A percentile compares a stretch with the other conserved stretches of the same genome.
These are phyloP conservation scores for Epichloe hybrida DNA, from an alignment of 2,329 filamentous ascomycete species.

Conservation along the genomic window DNA sequence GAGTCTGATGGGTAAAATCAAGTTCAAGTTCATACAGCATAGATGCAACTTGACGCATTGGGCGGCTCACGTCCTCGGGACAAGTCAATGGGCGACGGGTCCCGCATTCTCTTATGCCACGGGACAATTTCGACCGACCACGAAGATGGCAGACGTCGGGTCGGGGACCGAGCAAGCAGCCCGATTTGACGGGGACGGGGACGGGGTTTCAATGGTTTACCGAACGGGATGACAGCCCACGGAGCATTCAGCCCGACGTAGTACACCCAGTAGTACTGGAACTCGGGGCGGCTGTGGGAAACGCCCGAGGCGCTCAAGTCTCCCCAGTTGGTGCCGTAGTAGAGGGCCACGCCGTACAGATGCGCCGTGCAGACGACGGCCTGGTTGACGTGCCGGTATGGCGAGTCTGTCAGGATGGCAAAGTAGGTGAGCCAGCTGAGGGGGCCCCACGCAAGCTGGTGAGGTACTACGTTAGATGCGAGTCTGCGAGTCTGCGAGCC, in stretches of 20 bases:
- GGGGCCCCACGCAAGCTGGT: slow-evolving; percentile 42
- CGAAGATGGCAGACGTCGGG: too few species aligned
- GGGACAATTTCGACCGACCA: too few species aligned
- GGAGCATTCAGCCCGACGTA: slow-evolving; percentile 47
- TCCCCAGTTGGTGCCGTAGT: slow-evolving; percentile 43
- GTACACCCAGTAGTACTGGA: slow-evolving; percentile 50
- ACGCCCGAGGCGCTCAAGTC: slow-evolving; percentile 31
- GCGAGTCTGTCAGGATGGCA: slow-evolving; percentile 29
- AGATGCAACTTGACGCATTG: slow-evolving; percentile 7
- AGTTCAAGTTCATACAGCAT: too few species aligned
- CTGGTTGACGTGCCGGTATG: slow-evolving; percentile 37
- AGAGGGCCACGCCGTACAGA: slow-evolving; percentile 48
- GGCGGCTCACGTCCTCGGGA: neutral
- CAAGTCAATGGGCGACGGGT: neutral
- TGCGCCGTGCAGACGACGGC: slow-evolving; percentile 38
- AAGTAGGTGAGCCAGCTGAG: slow-evolving; percentile 37
- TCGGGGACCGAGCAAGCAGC: too few species aligned
- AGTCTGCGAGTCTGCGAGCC: too few species aligned
- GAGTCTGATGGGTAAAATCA: too few species aligned
- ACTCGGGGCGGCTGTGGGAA: slow-evolving; percentile 44
- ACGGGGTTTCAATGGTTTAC: too few species aligned
- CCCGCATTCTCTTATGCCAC: too few species aligned
- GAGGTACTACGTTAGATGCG: too few species aligned
- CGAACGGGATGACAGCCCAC: slow-evolving; percentile 32
- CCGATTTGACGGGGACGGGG: too few species aligned